Evolutionary conservation across 345 rosid genomes (phyloP), one percentile per base, ranked within the genome.

Genomic region (Kandelia obovata): DNA sequence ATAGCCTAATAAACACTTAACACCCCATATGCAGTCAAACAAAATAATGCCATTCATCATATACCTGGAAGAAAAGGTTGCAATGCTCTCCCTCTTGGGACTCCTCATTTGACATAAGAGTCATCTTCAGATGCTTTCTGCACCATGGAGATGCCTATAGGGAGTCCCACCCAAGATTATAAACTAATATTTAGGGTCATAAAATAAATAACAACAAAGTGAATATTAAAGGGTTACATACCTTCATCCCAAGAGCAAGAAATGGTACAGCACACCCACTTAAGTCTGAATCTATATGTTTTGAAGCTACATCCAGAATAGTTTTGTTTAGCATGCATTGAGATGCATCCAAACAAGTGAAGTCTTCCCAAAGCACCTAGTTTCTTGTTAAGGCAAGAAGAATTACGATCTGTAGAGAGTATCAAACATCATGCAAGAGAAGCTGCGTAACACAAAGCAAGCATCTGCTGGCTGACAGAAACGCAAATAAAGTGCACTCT

Each of bases 71-170:
- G 77, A 88, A 95, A 65, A 81, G 37, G 59, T 43, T 73, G 53
- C 78, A 74, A 82, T 95, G 99, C 63, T 88, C 93, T 77, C 87
- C 95, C 78, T 95, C 99, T 79, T 89, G 97, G 58, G 93, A 91
- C 65, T 86, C 96, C 71, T 81, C 88, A 51, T 82, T 73, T 1
- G 96, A 95, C 93, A 90, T 84, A 11, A 77, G 65, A 62, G 91
- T 89, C 97, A 87, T 95, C 79, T 84, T 84, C 59, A 95, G 72
- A 85, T 95, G 99, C 74, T 91, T 92, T 62, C 86, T 78, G 73
- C 93, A 92, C 97, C 99, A 95, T 60, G 72, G 56, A 73, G 89
- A 78, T 62, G 85, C 97, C 98, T 94, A 67, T 23, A 13, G 17
- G 53, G 1, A 16, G 30, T 35, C 47, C 56, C 66, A 65, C 61